phyloP scores from a whole-genome alignment of 164 flowering plant species.

The Chimonanthus salicifolius region DNA sequence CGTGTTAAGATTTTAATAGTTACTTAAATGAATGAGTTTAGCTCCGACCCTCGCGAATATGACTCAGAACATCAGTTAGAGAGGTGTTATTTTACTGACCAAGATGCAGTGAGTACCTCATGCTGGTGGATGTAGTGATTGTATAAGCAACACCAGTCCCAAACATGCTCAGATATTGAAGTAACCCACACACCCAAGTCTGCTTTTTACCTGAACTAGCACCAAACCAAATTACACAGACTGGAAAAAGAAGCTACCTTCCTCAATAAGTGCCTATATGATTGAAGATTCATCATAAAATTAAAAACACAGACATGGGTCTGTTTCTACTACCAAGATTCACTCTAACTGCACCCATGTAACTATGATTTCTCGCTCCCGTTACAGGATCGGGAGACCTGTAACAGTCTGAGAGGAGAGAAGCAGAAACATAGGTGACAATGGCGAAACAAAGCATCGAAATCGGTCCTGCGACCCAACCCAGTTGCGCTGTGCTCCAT shows the following conservation, averaged over 20 bases:
- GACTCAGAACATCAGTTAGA: not conserved
- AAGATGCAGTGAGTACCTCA: conserved; percentile 25
- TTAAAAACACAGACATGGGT: not conserved
- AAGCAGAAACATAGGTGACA: conserved; percentile 39
- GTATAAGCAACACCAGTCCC: conserved; percentile 31
- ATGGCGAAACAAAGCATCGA: conserved; percentile 46
- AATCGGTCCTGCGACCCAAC: conserved; percentile 74
- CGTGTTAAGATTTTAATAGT: no score
- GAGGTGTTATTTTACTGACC: not conserved
- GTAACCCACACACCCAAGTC: conserved; percentile 40
- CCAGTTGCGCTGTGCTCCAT: conserved; percentile 71
- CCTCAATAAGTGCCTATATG: not conserved
- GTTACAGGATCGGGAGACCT: conserved; percentile 47
- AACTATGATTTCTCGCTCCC: conserved; percentile 43
- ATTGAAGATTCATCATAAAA: not conserved
- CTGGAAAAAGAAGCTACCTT: not conserved
- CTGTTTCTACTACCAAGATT: conserved; percentile 40
- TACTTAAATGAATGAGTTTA: no score
- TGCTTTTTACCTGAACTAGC: conserved; percentile 19
- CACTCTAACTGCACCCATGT: conserved; percentile 49
- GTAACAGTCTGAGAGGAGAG: conserved; percentile 52
- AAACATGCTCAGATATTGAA: conserved; percentile 39
- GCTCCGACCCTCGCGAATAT: no score
- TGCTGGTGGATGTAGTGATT: conserved; percentile 29
- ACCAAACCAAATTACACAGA: conserved; percentile 9